Evolutionary conservation across 768 basidiomycete species (phyloP).

Genomic region (Dioszegia crocea): DNA sequence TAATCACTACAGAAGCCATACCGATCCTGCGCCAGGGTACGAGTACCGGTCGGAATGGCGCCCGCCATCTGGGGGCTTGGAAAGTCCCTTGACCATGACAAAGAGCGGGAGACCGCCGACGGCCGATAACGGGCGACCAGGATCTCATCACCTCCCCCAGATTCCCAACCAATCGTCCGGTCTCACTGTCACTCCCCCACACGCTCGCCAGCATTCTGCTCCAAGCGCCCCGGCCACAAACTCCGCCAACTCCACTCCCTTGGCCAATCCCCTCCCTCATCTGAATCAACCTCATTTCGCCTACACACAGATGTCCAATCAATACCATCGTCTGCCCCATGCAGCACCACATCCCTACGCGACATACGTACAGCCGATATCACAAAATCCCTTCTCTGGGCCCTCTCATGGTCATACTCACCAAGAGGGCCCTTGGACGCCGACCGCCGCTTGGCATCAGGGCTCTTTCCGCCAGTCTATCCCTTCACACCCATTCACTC

Average conservation of each 20-base stretch:
- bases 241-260: background rate
- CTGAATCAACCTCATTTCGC: background rate
- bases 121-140: background rate
- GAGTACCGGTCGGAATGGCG: background rate
- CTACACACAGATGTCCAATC: background rate
- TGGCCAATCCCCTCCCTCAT: background rate
- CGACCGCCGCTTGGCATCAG: background rate
- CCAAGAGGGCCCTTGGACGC: conserved; percentile 1
- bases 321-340: background rate
- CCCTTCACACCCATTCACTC: conserved; percentile 3
- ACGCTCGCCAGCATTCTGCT: background rate
- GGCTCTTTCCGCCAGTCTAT: background rate
- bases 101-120: background rate
- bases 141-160: background rate
- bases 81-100: conserved; percentile 1
- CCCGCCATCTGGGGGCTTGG: background rate
- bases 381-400: background rate
- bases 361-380: background rate
- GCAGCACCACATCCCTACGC: background rate
- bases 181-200: background rate
- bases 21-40: conserved; percentile 12
- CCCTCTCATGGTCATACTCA: background rate
- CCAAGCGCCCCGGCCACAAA: background rate
- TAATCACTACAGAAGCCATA: conserved; percentile 14
- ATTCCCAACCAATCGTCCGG: background rate